A percentile compares a stretch with the other conserved stretches of the same genome.
These are phyloP conservation scores for Parasarocladium wereldwijsianum DNA, from an alignment of 2,329 filamentous ascomycete genomes.

Conservation along the genomic window DNA sequence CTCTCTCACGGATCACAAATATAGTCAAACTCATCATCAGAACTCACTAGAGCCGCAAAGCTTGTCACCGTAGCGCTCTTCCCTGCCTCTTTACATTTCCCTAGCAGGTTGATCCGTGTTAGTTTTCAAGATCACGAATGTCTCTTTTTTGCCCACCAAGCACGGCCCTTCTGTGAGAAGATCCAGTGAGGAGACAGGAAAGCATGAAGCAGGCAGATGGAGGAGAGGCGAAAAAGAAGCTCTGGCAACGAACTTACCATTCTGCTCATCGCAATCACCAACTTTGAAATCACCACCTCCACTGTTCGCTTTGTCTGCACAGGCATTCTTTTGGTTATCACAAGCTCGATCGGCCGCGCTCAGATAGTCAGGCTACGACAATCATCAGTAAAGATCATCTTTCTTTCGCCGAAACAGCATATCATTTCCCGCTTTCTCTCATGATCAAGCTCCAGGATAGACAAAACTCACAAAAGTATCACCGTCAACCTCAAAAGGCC, in stretches of 20 bases:
- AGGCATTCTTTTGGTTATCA: slow-evolving; percentile 33
- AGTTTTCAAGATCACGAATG: not conserved
- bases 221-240: not conserved
- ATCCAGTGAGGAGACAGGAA: too few relatives aligned
- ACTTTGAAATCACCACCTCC: slow-evolving; percentile 19
- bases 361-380: slow-evolving; percentile 23
- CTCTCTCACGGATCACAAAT: slow-evolving; percentile 29
- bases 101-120: slow-evolving; percentile 14
- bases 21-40: slow-evolving; percentile 28
- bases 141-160: too few relatives aligned
- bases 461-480: slow-evolving; percentile 25
- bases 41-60: slow-evolving; percentile 18
- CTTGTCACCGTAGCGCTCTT: slow-evolving; percentile 8
- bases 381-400: not conserved
- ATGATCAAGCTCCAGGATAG: not conserved
- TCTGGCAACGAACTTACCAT: slow-evolving; percentile 18
- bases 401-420: too few relatives aligned
- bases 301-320: slow-evolving; percentile 26
- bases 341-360: slow-evolving; percentile 28
- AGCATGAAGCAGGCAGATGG: not conserved
- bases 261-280: slow-evolving; percentile 29
- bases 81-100: slow-evolving; percentile 20
- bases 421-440: too few relatives aligned
- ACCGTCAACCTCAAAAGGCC: slow-evolving; percentile 27
- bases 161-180: too few relatives aligned